Conservation (phyloP, 805 yeast genomes). For the Metschnikowia kunwiensis region DNA sequence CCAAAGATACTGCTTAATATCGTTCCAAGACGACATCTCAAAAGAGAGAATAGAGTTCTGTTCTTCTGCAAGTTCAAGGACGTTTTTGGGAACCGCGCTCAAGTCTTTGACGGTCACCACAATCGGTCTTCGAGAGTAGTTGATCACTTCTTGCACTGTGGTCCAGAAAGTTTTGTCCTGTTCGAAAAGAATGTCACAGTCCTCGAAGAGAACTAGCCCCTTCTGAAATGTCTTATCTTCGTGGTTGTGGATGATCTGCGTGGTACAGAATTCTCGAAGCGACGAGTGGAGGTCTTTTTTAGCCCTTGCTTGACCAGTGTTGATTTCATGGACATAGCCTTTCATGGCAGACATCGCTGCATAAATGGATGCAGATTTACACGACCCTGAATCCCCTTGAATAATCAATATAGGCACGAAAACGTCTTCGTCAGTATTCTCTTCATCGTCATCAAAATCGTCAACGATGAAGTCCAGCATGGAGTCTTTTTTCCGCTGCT, state of each 20-base stretch:
- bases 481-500: constrained; percentile 18
- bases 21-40: constrained; percentile 21
- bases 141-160: constrained; percentile 58
- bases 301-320: constrained; percentile 69
- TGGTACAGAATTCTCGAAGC: constrained; percentile 77
- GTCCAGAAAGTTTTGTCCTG: constrained; percentile 82
- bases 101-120: constrained; percentile 60
- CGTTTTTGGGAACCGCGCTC: constrained; percentile 44
- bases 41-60: constrained; percentile 39
- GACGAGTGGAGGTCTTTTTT: constrained; percentile 64
- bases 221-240: constrained; percentile 40
- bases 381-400: constrained; percentile 69
- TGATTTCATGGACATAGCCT: constrained; percentile 80
- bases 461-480: constrained; percentile 40
- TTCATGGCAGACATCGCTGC: constrained; percentile 58
- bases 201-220: constrained; percentile 78
- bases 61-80: constrained; percentile 44
- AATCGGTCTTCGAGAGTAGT: constrained; percentile 64
- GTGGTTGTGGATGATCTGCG: constrained; percentile 64
- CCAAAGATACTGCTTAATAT: constrained; percentile 36
- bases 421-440: constrained; percentile 32
- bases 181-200: constrained; percentile 76
- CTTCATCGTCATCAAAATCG: constrained; percentile 23
- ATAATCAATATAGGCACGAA: constrained; percentile 64
- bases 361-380: constrained; percentile 74